Percentiles rank a stretch among this genome's conserved stretches.
These are phyloP conservation scores for Ustilaginoidea virens DNA, from an alignment of 2,329 filamentous ascomycete species.

Conservation along the genomic window DNA sequence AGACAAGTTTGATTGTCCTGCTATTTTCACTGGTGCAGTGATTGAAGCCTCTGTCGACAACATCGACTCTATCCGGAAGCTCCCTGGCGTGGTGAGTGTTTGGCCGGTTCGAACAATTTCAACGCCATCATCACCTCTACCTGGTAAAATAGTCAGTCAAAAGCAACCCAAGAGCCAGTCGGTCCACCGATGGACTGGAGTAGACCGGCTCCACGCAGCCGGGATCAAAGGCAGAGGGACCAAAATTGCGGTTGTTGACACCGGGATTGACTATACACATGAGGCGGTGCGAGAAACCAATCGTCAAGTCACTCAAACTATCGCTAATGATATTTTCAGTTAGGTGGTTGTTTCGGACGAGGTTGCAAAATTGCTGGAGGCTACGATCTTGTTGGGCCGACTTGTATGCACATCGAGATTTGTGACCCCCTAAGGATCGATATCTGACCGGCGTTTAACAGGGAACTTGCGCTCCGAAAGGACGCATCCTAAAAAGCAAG, in stretches of 20 bases:
- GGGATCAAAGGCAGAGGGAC: slow-evolving; percentile 22
- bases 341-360: slow-evolving; percentile 23
- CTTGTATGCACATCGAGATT: slow-evolving; percentile 14
- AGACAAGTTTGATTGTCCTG: slow-evolving; percentile 17
- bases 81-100: slow-evolving; percentile 20
- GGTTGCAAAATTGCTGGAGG: slow-evolving; percentile 22
- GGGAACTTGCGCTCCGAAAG: slow-evolving; percentile 3
- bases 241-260: slow-evolving; percentile 24
- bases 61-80: slow-evolving; percentile 14
- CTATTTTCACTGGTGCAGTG: slow-evolving; percentile 19
- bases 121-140: slow-evolving; percentile 1
- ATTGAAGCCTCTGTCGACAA: slow-evolving; percentile 18
- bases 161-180: slow-evolving; percentile 19
- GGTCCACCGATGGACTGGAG: slow-evolving; percentile 19
- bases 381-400: slow-evolving; percentile 20
- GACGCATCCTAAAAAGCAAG: slow-evolving; percentile 15
- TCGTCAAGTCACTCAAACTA: not conserved
- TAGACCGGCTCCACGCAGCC: slow-evolving; percentile 20
- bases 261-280: slow-evolving; percentile 24
- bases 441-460: too few relatives aligned
- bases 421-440: too few relatives aligned
- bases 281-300: slow-evolving; percentile 13
- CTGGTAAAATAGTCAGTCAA: not conserved
- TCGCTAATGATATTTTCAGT: slow-evolving; percentile 11
- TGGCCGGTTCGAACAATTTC: slow-evolving; percentile 18